Conservation (phyloP, 2,329 filamentous ascomycete genomes). For the Colletotrichum phormii region DNA sequence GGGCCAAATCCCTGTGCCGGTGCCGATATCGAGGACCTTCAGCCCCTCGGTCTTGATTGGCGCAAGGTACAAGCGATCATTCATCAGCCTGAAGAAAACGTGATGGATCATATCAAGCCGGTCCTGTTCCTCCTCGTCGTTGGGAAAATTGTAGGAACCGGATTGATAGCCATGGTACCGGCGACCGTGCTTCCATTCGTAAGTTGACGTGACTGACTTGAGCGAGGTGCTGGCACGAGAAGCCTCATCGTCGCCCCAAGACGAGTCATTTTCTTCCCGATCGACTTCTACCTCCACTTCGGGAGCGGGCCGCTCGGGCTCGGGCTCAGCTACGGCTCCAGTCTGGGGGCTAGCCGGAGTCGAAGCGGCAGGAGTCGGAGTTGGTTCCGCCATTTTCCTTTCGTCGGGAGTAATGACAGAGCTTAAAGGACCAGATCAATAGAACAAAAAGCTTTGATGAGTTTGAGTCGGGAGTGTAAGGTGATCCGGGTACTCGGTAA, state of each 20-base stretch:
- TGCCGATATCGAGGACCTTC: neutral
- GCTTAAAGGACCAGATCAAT: neutral
- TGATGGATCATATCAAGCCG: neutral
- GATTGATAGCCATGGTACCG: constrained; percentile 31
- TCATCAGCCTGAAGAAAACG: neutral
- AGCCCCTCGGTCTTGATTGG: neutral
- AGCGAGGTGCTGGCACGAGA: constrained; percentile 24
- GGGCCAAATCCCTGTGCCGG: neutral
- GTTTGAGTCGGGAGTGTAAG: neutral
- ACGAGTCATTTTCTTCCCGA: constrained; percentile 11
- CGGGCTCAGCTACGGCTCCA: neutral
- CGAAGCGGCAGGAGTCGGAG: constrained; percentile 3
- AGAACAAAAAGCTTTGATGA: neutral
- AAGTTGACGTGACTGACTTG: constrained; percentile 8
- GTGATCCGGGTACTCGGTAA: constrained; percentile 12
- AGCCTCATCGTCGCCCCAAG: constrained; percentile 4
- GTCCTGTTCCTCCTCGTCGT: neutral
- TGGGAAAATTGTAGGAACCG: constrained; percentile 43
- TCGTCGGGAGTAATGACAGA: neutral
- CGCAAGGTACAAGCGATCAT: neutral
- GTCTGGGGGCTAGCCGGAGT: neutral
- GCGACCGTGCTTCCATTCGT: constrained; percentile 30
- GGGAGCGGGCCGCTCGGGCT: constrained; percentile 4
- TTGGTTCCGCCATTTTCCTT: constrained; percentile 16
- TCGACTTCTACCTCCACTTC: constrained; percentile 27